Conservation (phyloP, 768 basidiomycete species). For the Phlebiopsis flavidoalba region DNA sequence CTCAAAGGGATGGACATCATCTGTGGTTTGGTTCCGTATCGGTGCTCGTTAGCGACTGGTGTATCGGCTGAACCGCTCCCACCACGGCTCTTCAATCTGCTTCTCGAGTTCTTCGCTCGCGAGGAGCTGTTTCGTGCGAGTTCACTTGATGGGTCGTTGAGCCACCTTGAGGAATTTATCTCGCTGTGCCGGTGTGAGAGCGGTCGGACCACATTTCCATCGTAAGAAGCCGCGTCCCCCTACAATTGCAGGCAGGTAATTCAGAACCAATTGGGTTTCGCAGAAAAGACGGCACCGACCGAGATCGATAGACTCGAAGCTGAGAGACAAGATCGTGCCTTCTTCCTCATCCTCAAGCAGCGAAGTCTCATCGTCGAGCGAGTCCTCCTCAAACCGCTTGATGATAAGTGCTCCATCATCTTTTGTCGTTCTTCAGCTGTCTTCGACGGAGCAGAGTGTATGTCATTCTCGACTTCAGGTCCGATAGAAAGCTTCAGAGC, state of each 20-base stretch:
- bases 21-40: constrained; percentile 34
- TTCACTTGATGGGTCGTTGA: constrained; percentile 59
- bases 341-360: constrained; percentile 34
- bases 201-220: constrained; percentile 56
- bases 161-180: constrained; percentile 51
- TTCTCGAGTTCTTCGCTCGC: constrained; percentile 49
- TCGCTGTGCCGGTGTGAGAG: constrained; percentile 56
- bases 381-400: constrained; percentile 69
- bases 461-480: constrained; percentile 65
- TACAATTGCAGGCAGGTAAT: constrained; percentile 18
- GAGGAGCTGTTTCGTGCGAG: constrained; percentile 56
- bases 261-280: background rate
- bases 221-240: constrained; percentile 51
- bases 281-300: constrained; percentile 36
- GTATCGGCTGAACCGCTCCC: constrained; percentile 39
- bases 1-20: constrained; percentile 42
- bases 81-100: constrained; percentile 65
- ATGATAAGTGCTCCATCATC: constrained; percentile 69
- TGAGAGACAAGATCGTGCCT: constrained; percentile 44
- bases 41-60: background rate
- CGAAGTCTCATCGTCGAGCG: constrained; percentile 31
- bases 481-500: constrained; percentile 81
- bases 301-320: constrained; percentile 54
- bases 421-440: constrained; percentile 50
- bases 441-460: constrained; percentile 50